phyloP scores from a whole-genome alignment of 106 monocot species.

The Phalaenopsis aphrodite region DNA sequence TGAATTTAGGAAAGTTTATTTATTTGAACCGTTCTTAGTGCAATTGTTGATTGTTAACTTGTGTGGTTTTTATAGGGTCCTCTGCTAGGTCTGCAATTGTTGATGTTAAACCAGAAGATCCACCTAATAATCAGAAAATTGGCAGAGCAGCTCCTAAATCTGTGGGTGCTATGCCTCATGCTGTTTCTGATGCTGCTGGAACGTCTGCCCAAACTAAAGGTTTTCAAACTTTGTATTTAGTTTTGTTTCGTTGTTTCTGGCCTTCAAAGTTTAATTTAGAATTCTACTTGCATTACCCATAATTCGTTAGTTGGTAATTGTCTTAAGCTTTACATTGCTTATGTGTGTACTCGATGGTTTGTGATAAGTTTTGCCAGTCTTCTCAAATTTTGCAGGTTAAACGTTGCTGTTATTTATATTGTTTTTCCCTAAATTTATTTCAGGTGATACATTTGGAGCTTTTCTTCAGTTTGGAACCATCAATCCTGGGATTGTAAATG shows the following conservation, averaged over 20 bases:
- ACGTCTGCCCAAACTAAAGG: neutral
- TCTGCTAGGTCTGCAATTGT: neutral
- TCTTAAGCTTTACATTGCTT: neutral
- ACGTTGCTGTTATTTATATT: neutral
- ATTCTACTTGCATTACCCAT: too few relatives aligned
- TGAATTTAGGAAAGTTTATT: neutral
- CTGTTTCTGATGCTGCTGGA: neutral
- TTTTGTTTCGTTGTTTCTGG: neutral
- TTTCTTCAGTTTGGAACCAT: conserved; percentile 15
- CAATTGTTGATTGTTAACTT: neutral
- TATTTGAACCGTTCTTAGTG: neutral
- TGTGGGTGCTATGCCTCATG: neutral
- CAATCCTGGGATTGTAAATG: conserved; percentile 11
- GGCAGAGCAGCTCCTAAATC: neutral
- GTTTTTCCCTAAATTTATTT: neutral
- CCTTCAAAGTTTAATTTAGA: too few relatives aligned
- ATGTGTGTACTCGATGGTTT: neutral
- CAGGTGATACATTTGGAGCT: conserved; percentile 1
- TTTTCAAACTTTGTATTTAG: neutral
- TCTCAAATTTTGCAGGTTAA: neutral
- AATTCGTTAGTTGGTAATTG: too few relatives aligned
- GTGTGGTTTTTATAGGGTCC: neutral
- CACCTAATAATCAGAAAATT: neutral
- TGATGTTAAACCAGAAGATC: neutral
- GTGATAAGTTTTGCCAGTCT: too few relatives aligned